Base-by-base conservation (phyloP, 495 filamentous ascomycete genomes). In the Penicillium angulare region DNA sequence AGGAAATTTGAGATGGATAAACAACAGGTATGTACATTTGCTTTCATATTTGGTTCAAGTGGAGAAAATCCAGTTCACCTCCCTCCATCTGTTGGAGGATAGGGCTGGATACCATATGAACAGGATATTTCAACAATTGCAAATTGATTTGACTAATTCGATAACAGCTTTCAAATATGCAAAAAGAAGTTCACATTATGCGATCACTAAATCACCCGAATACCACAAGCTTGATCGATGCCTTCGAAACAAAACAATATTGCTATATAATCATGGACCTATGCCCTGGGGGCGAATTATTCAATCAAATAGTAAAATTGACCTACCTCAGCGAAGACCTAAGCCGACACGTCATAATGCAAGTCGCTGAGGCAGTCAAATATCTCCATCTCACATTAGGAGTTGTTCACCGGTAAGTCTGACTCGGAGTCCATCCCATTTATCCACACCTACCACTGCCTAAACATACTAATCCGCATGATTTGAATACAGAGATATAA, bases 111-210 rank as follows among this genome's bases (percentile, higher is more conserved):
- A n/a, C n/a, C n/a, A n/a, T n/a, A n/a, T n/a, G n/a, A n/a, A n/a
- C n/a, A 56, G 42, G 32, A 29, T 60, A 46, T n/a, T n/a, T n/a
- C n/a, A n/a, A n/a, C n/a, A n/a, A n/a, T 35, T 26, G 31, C 29
- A 35, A 22, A 53, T 29, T 21, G 9, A 7, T 34, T 43, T 43
- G n/a, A 48, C 20, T 46, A 13, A 32, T 43, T 51, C 59, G n/a
- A n/a, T n/a, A n/a, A n/a, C 68, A 98, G 93, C 80, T 95, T 75
- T 87, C 91, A 49, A 98, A 97, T 58, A 97, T 98, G 50, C 75
- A 97, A 39, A 98, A 98, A 68, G 93, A 98, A 66, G 95, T 98
- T 10, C 91, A 96, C 66, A 97, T 98, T 65, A 98, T 98, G 93
- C 89, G 90, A 35, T 86, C 91, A 60, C 76, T 97, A 40, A 90